Evolutionary conservation across 2,329 filamentous ascomycete genomes (phyloP), one percentile per base, ranked within the genome.

Genomic region (Nannizzia gypsea): DNA sequence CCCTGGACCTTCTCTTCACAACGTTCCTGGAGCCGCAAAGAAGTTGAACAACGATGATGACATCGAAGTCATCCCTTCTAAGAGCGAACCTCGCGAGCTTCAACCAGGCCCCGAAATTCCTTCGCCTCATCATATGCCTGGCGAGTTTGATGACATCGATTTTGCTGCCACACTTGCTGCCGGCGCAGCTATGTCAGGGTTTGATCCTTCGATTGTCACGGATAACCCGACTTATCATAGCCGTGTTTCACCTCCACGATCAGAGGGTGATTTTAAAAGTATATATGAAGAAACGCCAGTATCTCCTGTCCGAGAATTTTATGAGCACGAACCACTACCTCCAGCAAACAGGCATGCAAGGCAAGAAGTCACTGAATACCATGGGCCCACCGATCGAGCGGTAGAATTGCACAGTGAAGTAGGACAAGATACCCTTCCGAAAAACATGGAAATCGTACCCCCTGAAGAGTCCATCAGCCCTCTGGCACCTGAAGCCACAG

Each of bases 111-210:
- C 34, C 40, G 31, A 40, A 15, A n/a, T 20, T 8, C 9, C 17
- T 20, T 44, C 34, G 11, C 38, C 34, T 57, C 56, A 58, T 1
- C 38, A 44, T 34, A 56, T 59, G 26, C 59, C 55, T 11, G 58
- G 61, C 24, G 61, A 54, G 17, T 90, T 87, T 66, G 81, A 85
- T 60, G 87, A 89, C 65, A 73, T 86, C 6, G 83, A 84, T 57
- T 89, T 90, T 64, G 83, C 84, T 6, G 87, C 86, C 28, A 83
- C 81, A 2, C 73, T 89, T 54, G 85, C 86, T 60, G 87, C 86
- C 55, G 85, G 84, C 1, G 76, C 88, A 56, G 75, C 85, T 67
- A 80, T 83, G n/a, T 81, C 83, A 52, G 87, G 87, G 0, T 89
- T 90, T 63, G 81, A 88, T 66, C 82, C 85, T 3, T 80, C 86